Conservation (phyloP, 2,329 filamentous ascomycete genomes). For the Botrytis porri region DNA sequence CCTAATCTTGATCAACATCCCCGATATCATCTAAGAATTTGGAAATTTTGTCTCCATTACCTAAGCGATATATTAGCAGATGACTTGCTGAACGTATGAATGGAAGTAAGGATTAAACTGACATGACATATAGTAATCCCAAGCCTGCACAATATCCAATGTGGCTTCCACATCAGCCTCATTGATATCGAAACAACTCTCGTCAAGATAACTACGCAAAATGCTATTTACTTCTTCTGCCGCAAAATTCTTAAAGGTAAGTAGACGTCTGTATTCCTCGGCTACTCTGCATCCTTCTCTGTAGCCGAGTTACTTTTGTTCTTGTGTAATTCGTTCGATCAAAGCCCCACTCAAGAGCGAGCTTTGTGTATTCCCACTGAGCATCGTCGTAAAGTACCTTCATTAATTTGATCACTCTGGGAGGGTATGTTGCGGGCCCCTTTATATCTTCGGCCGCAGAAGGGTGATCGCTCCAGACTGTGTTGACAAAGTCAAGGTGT, state of each 20-base stretch:
- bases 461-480: background rate
- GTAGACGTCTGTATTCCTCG: background rate
- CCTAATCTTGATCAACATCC: background rate
- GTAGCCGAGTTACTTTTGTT: background rate
- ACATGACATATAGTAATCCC: background rate
- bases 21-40: background rate
- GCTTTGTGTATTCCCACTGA: background rate
- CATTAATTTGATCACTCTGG: background rate
- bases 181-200: background rate
- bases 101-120: background rate
- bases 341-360: background rate
- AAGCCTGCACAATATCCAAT: background rate
- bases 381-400: background rate
- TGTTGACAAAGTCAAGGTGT: background rate
- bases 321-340: background rate
- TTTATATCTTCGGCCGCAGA: rapidly evolving
- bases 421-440: background rate
- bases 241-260: background rate
- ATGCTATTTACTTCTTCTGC: background rate
- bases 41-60: background rate
- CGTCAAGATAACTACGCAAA: background rate
- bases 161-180: background rate
- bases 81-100: background rate
- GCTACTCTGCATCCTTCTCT: background rate
- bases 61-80: background rate